Base-by-base conservation (phyloP, 148 eudicot species). In the Arbutus unedo region DNA sequence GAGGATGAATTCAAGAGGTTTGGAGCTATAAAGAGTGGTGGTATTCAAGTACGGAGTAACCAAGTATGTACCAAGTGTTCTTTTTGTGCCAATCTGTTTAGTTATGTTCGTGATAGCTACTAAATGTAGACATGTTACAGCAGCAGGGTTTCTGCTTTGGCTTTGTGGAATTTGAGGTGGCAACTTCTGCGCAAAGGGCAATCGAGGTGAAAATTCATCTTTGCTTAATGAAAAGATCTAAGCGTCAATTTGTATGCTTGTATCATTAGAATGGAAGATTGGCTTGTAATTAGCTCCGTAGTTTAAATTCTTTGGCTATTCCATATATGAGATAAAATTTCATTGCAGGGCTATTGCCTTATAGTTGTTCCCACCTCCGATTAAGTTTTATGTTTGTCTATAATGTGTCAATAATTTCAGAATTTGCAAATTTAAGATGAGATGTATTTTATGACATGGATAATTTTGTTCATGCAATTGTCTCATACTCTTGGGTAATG, bases 101-200 rank as follows among this genome's bases (percentile, higher is more conserved):
- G 0, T 59, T 77, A 19, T 31, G 18, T 78, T 66, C 3, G 44
- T 67, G 13, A 78, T 74, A 54, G 64, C 6, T 80, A 19, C 79
- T 70, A 25, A 66, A 64, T 4, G 51, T 23, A 67, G 48, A 72
- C 79, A 23, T 79, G 3, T 85, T 77, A 70, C 85, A 83, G 84
- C 81, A 83, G 57, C 89, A 95, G 84, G 89, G 84, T 47, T 85
- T 88, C 49, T 88, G 92, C 68, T 93, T 91, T 84, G 98, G 95
- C 47, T 95, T 95, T 90, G 95, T 95, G 85, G 95, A 95, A 84
- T 95, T 92, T 84, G 98, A 95, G 89, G 88, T 50, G 76, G 90
- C 92, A 45, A 88, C 48, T 72, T 89, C 97, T 81, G 95, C 84
- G 54, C 91, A 83, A 85, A 89, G 86, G 76, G 95, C 98, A 72